Evolutionary conservation across 2,329 filamentous ascomycete genomes (phyloP).

Genomic region (Colletotrichum cuscutae): DNA sequence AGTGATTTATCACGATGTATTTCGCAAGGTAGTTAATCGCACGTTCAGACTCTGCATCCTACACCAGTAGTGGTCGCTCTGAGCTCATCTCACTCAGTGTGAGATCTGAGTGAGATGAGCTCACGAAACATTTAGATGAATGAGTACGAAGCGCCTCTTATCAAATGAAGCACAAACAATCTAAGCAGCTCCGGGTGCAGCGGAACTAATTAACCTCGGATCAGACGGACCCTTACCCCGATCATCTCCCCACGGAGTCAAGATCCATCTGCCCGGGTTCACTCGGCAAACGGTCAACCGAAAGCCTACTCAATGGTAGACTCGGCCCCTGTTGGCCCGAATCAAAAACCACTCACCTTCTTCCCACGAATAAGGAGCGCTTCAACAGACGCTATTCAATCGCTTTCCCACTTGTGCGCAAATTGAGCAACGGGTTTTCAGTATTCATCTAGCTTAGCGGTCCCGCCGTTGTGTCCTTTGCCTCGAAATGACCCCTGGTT

Average conservation of each 20-base stretch:
- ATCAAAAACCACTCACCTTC: neutral
- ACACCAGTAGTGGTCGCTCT: too few relatives aligned
- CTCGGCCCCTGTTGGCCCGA: conserved; percentile 19
- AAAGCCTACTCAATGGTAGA: neutral
- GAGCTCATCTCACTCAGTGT: neutral
- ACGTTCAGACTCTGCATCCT: too few relatives aligned
- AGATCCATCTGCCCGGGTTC: neutral
- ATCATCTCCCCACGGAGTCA: neutral
- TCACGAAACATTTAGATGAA: too few relatives aligned
- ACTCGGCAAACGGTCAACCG: conserved; percentile 1
- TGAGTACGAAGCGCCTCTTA: neutral
- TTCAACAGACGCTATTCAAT: neutral
- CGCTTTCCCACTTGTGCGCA: neutral
- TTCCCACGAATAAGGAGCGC: conserved; percentile 14
- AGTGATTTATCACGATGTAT: too few relatives aligned
- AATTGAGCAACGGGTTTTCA: neutral
- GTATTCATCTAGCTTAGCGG: conserved; percentile 18
- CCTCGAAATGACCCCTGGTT: neutral
- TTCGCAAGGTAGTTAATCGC: too few relatives aligned
- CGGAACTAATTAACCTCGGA: neutral
- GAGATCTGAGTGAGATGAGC: too few relatives aligned
- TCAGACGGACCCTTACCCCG: conserved; percentile 10
- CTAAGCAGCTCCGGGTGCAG: neutral
- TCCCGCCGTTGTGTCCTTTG: conserved; percentile 5
- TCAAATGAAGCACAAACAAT: neutral